Evolutionary conservation across 352 stramenopile species (phyloP), one percentile per base, ranked within the genome.

Genomic region (Pythium chondricola): DNA sequence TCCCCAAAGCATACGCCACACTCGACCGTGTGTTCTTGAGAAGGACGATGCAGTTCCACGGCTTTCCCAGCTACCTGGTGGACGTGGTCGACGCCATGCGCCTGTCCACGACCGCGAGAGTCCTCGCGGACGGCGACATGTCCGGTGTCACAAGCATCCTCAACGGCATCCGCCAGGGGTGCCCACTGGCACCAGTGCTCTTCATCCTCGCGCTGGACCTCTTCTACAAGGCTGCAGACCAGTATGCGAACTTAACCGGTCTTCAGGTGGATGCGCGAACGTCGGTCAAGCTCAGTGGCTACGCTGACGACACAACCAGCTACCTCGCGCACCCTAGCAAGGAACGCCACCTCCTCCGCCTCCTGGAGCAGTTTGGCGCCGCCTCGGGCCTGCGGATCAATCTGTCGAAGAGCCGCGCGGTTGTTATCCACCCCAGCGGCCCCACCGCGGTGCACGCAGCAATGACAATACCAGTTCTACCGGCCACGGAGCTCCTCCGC

Each of bases 311-410:
- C 30, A 48, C 48, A 2, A 48, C 48, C 4, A 22, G 17, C 0
- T 56, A 43, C 17, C 39, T 56, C 0, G 0, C 4, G 0, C 29
- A 56, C 17, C 48, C 48, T 0, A 11, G 7, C 1, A 29, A 51
- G 16, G 50, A 50, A 22, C 16, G 2, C 0, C 5, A 33, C 1
- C 32, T 58, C 0, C 31, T 50, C 0, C 4, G 14, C 2, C 21
- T 49, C 1, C 40, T 56, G 17, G 42, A 32, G 14, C 13, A 4
- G 0, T 58, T 58, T 35, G 50, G 32, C 3, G 25, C 10, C 17
- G 49, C 49, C 4, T 56, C 40, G 1, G 50, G 50, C 0, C 50
- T 58, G 0, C 11, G 17, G 0, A 36, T 58, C 32, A 58, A 51
- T 16, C 6, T 31, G 0, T 4, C 3, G 5, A 58, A 51, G 20